Evolutionary conservation across 208 protist species (phyloP).

Genomic region (Leishmania martiniquensis): DNA sequence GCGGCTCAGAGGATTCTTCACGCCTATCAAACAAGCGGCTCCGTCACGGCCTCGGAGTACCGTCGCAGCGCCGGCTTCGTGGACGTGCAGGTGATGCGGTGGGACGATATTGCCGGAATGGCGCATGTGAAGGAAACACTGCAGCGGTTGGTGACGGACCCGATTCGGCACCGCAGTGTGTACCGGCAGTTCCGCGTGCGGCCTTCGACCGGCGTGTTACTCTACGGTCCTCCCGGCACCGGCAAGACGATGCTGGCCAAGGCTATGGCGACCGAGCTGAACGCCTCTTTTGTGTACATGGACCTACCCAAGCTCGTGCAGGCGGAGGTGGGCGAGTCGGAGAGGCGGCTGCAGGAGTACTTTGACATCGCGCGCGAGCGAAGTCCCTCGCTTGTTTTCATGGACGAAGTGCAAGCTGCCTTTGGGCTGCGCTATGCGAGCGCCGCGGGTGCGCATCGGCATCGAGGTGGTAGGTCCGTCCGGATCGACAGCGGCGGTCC

Average conservation of each 20-base stretch:
- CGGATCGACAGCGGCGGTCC: neutral
- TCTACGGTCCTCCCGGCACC: conserved; percentile 92
- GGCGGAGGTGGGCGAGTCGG: conserved; percentile 92
- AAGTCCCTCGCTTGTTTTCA: conserved; percentile 91
- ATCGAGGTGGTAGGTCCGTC: neutral
- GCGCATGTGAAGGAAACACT: conserved; percentile 53
- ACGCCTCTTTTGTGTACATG: conserved; percentile 92
- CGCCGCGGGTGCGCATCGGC: neutral
- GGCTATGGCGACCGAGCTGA: conserved; percentile 90
- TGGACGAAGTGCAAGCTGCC: conserved; percentile 95
- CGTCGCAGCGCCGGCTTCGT: conserved; percentile 67
- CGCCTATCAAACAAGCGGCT: conserved; percentile 47
- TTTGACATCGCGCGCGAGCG: conserved; percentile 81
- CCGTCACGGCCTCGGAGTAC: conserved; percentile 53
- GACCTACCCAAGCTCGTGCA: conserved; percentile 84
- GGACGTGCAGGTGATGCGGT: conserved; percentile 71
- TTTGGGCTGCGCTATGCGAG: conserved; percentile 59
- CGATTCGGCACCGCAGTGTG: conserved; percentile 30
- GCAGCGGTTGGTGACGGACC: conserved; percentile 49
- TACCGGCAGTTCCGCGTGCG: conserved; percentile 47
- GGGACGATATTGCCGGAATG: conserved; percentile 84
- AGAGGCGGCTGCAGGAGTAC: conserved; percentile 82
- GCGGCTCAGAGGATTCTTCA: conserved; percentile 40
- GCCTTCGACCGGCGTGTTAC: conserved; percentile 91
- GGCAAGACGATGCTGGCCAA: conserved; percentile 94